Conservation (phyloP, 805 yeast species). For the Novakomyces olei region DNA sequence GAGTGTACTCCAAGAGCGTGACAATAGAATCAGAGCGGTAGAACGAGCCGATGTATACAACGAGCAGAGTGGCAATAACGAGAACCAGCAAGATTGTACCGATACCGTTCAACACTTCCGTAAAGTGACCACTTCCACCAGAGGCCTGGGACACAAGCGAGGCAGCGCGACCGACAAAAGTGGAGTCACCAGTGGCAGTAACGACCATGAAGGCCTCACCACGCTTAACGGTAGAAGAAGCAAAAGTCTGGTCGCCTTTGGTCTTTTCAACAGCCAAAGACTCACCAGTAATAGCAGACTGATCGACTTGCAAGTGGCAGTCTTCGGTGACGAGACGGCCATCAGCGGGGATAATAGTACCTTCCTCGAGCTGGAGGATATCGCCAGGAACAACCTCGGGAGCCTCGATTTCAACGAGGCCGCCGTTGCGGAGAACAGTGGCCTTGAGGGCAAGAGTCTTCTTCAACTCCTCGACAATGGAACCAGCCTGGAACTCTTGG, state of each 20-base stretch:
- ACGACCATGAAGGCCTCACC: slow-evolving; percentile 91
- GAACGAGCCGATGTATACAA: slow-evolving; percentile 87
- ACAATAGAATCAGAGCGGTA: slow-evolving; percentile 79
- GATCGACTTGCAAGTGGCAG: slow-evolving; percentile 76
- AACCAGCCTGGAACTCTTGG: slow-evolving; percentile 96
- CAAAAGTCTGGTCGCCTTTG: slow-evolving; percentile 66
- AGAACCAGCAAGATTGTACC: slow-evolving; percentile 79
- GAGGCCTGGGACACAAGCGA: slow-evolving; percentile 87
- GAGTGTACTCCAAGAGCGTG: slow-evolving; percentile 69
- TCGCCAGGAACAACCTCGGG: slow-evolving; percentile 90
- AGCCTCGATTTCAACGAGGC: slow-evolving; percentile 51
- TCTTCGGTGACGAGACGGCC: slow-evolving; percentile 76
- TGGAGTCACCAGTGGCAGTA: slow-evolving; percentile 85
- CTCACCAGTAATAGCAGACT: slow-evolving; percentile 95
- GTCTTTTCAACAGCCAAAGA: slow-evolving; percentile 86
- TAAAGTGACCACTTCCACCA: slow-evolving; percentile 84
- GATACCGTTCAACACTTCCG: slow-evolving; percentile 93
- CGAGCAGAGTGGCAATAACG: slow-evolving; percentile 65
- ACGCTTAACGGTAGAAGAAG: slow-evolving; percentile 85
- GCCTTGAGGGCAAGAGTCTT: slow-evolving; percentile 87
- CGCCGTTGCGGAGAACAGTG: slow-evolving; percentile 63
- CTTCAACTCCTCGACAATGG: slow-evolving; percentile 88
- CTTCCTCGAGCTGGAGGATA: slow-evolving; percentile 76
- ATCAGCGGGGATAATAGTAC: slow-evolving; percentile 81
- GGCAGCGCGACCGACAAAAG: slow-evolving; percentile 95